Percentiles rank a stretch among this genome's conserved stretches.
Evolutionary conservation across 2,329 filamentous ascomycete species (phyloP).

Genomic region (Teratosphaeria nubilosa): DNA sequence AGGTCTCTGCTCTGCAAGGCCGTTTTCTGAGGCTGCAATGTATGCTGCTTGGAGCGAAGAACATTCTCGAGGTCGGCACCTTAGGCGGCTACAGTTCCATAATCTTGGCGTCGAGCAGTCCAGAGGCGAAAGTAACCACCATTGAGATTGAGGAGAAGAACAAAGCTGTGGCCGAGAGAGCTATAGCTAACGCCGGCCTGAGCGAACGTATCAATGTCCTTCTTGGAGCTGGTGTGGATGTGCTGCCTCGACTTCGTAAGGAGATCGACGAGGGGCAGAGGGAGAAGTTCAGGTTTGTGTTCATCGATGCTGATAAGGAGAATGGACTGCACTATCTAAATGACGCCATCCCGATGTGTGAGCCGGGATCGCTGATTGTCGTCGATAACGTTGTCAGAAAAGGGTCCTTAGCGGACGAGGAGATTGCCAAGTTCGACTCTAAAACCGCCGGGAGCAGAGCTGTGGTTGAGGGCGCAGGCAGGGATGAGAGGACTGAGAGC

Average conservation of each 20-base stretch:
- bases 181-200: slow-evolving; percentile 7
- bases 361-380: slow-evolving; percentile 8
- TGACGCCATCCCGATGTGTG: slow-evolving; percentile 8
- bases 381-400: slow-evolving; percentile 19
- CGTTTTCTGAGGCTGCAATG: slow-evolving; percentile 33
- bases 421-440: slow-evolving; percentile 4
- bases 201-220: slow-evolving; percentile 11
- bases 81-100: slow-evolving; percentile 15
- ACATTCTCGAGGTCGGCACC: slow-evolving; percentile 16
- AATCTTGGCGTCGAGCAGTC: slow-evolving; percentile 8
- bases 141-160: slow-evolving; percentile 11
- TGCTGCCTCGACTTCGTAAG: slow-evolving; percentile 9
- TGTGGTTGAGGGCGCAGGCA: slow-evolving; percentile 35
- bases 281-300: slow-evolving; percentile 15
- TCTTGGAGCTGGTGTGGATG: slow-evolving; percentile 11
- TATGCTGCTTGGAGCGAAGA: slow-evolving; percentile 12
- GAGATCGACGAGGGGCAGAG: slow-evolving; percentile 10
- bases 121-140: slow-evolving; percentile 10
- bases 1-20: slow-evolving; percentile 27
- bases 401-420: slow-evolving; percentile 27
- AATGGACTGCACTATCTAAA: slow-evolving; percentile 14
- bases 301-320: slow-evolving; percentile 17
- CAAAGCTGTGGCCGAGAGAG: slow-evolving; percentile 8
- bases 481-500: slow-evolving; percentile 32
- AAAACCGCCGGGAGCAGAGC: slow-evolving; percentile 17